Percentiles rank a stretch among this genome's conserved stretches.
Conservation (phyloP, 345 rosid genomes). For the Hibiscus trionum region DNA sequence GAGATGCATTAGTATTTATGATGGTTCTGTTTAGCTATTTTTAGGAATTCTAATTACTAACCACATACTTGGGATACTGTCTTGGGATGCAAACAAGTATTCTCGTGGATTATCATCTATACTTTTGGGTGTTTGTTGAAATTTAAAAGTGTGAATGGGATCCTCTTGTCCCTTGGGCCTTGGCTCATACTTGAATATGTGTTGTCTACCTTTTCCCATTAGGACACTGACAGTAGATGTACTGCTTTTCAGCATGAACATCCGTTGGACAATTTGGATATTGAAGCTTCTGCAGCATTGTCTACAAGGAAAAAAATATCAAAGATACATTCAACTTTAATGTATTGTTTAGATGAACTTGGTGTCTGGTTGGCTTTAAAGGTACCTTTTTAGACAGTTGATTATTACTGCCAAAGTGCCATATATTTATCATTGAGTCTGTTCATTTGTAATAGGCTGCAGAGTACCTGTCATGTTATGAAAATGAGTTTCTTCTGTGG, state of each 20-base stretch:
- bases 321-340: constrained; percentile 34
- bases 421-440: not conserved
- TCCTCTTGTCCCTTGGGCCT: not conserved
- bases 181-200: not conserved
- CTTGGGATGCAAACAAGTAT: not conserved
- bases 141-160: not conserved
- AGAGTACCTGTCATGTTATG: constrained; percentile 32
- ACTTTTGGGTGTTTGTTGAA: not conserved
- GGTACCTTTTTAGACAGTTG: constrained; percentile 33
- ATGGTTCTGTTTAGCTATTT: not conserved
- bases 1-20: not conserved
- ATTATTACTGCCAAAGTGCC: not conserved
- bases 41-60: not conserved
- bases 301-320: constrained; percentile 37
- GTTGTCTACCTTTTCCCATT: not conserved
- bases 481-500: constrained; percentile 35
- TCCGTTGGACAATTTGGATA: constrained; percentile 32
- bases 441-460: constrained; percentile 56
- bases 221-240: constrained; percentile 8
- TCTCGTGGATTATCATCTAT: not conserved
- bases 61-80: not conserved
- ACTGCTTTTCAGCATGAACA: constrained; percentile 44
- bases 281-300: constrained; percentile 18
- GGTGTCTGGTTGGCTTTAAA: constrained; percentile 75
- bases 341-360: constrained; percentile 59